Evolutionary conservation across 305 asterid species (phyloP).

Genomic region (Rubia balearica): DNA sequence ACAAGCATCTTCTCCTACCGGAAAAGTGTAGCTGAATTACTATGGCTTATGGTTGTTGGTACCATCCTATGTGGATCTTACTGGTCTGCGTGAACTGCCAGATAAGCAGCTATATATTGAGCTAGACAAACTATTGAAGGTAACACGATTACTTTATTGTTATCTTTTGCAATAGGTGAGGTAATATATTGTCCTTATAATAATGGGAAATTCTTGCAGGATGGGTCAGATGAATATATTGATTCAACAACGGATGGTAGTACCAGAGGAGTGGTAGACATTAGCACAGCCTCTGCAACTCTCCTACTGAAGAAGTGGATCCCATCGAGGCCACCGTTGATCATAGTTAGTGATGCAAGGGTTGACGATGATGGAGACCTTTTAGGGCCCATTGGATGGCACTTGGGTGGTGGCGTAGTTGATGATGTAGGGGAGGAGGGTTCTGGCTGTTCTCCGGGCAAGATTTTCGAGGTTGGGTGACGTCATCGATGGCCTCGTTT

Average conservation of each 20-base stretch:
- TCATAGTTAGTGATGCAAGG: no score
- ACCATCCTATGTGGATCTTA: slow-evolving; percentile 84
- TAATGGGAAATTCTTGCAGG: slow-evolving; percentile 37
- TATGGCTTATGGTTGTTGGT: slow-evolving; percentile 98
- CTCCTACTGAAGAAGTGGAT: slow-evolving; percentile 20
- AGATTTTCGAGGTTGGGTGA: no score
- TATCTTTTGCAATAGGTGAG: slow-evolving; percentile 1
- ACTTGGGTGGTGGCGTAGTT: no score
- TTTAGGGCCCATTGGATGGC: no score
- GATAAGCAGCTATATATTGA: slow-evolving; percentile 81
- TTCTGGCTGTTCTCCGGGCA: no score
- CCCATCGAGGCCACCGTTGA: no score
- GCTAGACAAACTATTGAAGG: slow-evolving; percentile 83
- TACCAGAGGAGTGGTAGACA: slow-evolving; percentile 61
- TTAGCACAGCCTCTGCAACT: slow-evolving; percentile 66
- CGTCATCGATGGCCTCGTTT: no score
- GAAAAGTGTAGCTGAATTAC: slow-evolving; percentile 94
- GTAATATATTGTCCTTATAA: slow-evolving; percentile 9
- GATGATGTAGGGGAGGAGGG: no score
- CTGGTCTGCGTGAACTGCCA: slow-evolving; percentile 98
- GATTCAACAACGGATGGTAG: slow-evolving; percentile 22
- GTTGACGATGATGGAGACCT: no score
- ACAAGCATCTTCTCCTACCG: no score
- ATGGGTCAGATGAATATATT: slow-evolving; percentile 60
- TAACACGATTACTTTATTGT: slow-evolving; percentile 14